Conservation (phyloP, 768 basidiomycete species). For the Suillus spraguei region DNA sequence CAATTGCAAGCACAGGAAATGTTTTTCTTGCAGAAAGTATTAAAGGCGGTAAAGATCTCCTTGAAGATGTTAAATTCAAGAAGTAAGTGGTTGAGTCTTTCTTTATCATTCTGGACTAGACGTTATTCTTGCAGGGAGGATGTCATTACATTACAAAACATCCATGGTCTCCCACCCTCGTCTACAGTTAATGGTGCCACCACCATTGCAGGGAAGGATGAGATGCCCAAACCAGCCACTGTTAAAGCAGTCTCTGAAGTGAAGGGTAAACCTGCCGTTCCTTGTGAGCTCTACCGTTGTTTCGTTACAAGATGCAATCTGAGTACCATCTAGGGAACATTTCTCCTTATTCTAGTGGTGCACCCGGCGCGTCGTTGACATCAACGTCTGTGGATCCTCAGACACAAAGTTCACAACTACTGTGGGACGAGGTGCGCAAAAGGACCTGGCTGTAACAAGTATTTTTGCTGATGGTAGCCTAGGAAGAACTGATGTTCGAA, state of each 20-base stretch:
- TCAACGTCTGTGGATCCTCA: conserved; percentile 89
- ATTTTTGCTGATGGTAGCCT: conserved; percentile 5
- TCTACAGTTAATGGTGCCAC: conserved; percentile 42
- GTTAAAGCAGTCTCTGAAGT: conserved; percentile 39
- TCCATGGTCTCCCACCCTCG: conserved; percentile 70
- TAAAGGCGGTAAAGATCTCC: conserved; percentile 83
- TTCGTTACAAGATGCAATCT: conserved; percentile 2
- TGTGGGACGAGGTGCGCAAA: conserved; percentile 85
- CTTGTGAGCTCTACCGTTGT: conserved; percentile 52
- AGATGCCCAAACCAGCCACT: conserved; percentile 28
- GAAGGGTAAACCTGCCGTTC: conserved; percentile 58
- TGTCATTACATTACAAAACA: conserved; percentile 93
- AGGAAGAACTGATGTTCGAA: conserved; percentile 99
- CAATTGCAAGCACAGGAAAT: conserved; percentile 87
- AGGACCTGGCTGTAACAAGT: not conserved
- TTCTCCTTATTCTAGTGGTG: conserved; percentile 89
- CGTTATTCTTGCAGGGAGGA: conserved; percentile 57
- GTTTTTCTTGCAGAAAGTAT: conserved; percentile 92
- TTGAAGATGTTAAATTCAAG: conserved; percentile 83
- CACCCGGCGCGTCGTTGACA: conserved; percentile 91
- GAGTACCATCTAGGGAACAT: conserved; percentile 65
- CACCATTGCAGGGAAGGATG: conserved; percentile 38
- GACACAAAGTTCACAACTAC: conserved; percentile 63
- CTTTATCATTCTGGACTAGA: conserved; percentile 7
- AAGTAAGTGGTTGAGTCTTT: conserved; percentile 50